Base-by-base conservation (phyloP, 306 rosid genomes). In the Rubus parviflorus region DNA sequence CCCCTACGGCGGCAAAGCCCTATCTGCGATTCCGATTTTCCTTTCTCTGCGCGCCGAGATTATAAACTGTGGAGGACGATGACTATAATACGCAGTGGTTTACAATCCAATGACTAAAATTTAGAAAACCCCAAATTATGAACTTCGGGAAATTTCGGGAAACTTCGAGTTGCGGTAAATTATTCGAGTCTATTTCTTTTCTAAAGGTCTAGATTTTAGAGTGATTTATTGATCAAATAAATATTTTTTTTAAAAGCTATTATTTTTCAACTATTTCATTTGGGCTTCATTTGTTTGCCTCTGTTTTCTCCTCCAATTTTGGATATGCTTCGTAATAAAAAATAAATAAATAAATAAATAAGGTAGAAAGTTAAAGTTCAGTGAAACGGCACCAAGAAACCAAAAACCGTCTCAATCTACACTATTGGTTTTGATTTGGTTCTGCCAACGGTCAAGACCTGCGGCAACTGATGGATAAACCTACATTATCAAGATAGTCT, bases 121-220 rank as follows among this genome's bases (percentile, higher is more conserved):
- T 30, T 49, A 49, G 60, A 54, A 58, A 75, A 61, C 37, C 70
- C 78, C 37, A 56, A 74, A 57, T 15, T 58, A 43, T 10, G 19
- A 74, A 45, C 77, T 74, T 74, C 20, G 70, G 78, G 70, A 74
- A 74, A 10, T 6, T 74, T 74, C 78, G 30, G 67, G 47, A 74
- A 58, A 63, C 45, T 64, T 64, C 69, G 46, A 47, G 47, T 37
- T 13, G 40, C 41, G 0, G 42, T 30, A 30, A 60, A 22, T 40
- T 15, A 62, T 5, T 25, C 9, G n/a, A 62, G 45, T 62, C 68
- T 16, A 13, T 13, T 61, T 61, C 41, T 61, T 61, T 30, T 61
- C 42, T 57, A 2, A 2, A 56, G 30, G 62, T 22, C 22, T 8
- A 0, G 3, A 53, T 2, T 52, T 49, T 15, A 30, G 35, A 30